Evolutionary conservation across 2,329 filamentous ascomycete genomes (phyloP), one percentile per base, ranked within the genome.

Genomic region (Geosmithia putterillii): DNA sequence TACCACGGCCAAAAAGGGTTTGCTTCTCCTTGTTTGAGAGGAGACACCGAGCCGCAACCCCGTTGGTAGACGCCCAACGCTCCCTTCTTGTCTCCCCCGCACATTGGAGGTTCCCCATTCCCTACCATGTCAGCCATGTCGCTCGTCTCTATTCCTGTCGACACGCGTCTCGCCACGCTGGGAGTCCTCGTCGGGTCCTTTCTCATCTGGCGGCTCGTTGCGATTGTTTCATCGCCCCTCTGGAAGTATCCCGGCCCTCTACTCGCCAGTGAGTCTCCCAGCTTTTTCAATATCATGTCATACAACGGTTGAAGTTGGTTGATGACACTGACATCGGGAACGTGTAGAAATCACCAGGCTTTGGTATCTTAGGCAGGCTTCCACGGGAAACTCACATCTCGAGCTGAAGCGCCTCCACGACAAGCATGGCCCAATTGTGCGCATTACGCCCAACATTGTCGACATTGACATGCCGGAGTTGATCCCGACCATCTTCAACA

Each of bases 401-500:
- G 47, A 52, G 2, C 51, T 58, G n/a, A 50, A 60, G 8, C 50
- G 54, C 8, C 50, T 67, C 0, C 64, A 66, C 44, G 48, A 55
- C 7, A 55, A 58, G 45, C 57, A 67, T 47, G 64, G 65, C 0
- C 62, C 63, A 0, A 55, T 64, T 9, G 61, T 68, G 6, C 62
- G 61, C 8, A 59, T 66, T 14, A 59, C 57, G 1, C 65, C 65
- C 4, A 61, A 61, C 23, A 42, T 42, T 14, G 35, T 42, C 25
- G 40, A 42, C 25, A n/a, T 42, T 9, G 40, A 42, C 18, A 35
- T 34, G 23, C 40, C 40, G 8, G 28, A 35, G 25, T 6, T 42
- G 40, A 42, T 42, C 9, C 40, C 34, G 3, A 42, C 40, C 17
- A 21, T 42, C 8, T 67, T 64, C 32, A 56, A 47, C 23, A 57